Evolutionary conservation across 345 rosid species (phyloP).

Genomic region (Populus deltoides): DNA sequence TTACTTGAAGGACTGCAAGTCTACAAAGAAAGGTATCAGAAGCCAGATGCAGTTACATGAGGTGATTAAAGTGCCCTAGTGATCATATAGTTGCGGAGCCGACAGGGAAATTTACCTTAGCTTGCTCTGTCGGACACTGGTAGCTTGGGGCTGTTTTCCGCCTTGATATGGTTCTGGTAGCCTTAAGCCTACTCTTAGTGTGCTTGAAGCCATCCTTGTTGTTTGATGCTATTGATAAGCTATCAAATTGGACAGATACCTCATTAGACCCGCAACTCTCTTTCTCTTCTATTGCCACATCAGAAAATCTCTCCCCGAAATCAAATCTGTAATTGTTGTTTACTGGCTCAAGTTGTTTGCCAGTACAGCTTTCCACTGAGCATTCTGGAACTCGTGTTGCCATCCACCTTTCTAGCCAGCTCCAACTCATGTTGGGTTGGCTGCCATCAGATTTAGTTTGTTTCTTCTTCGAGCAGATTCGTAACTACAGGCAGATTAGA

Average conservation of each 20-base stretch:
- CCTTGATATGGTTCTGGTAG: slow-evolving; percentile 40
- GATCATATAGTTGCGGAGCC: too few species aligned
- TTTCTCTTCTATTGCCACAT: slow-evolving; percentile 55
- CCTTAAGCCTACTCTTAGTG: slow-evolving; percentile 28
- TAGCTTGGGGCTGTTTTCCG: slow-evolving; percentile 52
- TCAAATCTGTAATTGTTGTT: slow-evolving; percentile 22
- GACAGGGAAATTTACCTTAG: slow-evolving; percentile 33
- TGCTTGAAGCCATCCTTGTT: slow-evolving; percentile 24
- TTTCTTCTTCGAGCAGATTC: slow-evolving; percentile 69
- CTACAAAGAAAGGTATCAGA: not conserved
- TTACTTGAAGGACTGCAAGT: too few species aligned
- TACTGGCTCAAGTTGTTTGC: slow-evolving; percentile 29
- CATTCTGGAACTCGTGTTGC: slow-evolving; percentile 69
- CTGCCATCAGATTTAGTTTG: slow-evolving; percentile 33
- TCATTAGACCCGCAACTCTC: slow-evolving; percentile 93
- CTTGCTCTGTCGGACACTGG: slow-evolving; percentile 40
- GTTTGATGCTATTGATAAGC: slow-evolving; percentile 26
- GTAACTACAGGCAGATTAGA: slow-evolving; percentile 36
- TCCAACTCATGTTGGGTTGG: slow-evolving; percentile 64
- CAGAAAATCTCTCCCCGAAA: slow-evolving; percentile 28
- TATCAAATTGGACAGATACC: slow-evolving; percentile 50
- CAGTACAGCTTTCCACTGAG: slow-evolving; percentile 28
- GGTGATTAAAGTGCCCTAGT: too few species aligned
- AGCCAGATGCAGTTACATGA: not conserved
- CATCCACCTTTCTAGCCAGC: slow-evolving; percentile 91